Evolutionary conservation across 75 land plant species (phyloP).

Genomic region (Ceratopteris richardii): DNA sequence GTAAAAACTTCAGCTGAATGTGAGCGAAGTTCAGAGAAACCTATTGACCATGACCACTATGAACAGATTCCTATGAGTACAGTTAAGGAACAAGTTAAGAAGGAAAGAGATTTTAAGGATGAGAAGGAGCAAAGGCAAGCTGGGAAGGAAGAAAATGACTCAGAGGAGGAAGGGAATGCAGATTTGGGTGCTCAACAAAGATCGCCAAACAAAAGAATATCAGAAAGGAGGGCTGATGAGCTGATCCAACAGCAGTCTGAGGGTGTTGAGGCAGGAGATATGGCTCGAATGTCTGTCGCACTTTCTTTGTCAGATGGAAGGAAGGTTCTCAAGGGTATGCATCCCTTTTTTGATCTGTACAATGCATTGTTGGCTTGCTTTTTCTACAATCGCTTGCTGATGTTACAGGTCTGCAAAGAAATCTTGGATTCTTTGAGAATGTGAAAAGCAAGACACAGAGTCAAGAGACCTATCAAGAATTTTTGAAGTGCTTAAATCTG

Average conservation of each 20-base stretch:
- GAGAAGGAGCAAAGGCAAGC: constrained; percentile 37
- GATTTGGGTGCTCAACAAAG: neutral
- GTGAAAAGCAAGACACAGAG: constrained; percentile 63
- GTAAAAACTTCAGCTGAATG: constrained; percentile 33
- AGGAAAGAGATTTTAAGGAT: constrained; percentile 55
- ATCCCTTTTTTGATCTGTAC: constrained; percentile 4
- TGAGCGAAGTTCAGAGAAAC: constrained; percentile 52
- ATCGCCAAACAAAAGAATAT: constrained; percentile 1
- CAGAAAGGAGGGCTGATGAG: constrained; percentile 50
- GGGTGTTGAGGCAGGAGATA: constrained; percentile 45
- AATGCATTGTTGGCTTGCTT: neutral
- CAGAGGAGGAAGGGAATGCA: constrained; percentile 34
- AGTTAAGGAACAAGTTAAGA: constrained; percentile 33
- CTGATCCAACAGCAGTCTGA: constrained; percentile 44
- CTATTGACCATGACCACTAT: constrained; percentile 42
- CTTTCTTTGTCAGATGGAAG: constrained; percentile 35
- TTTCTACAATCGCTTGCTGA: neutral
- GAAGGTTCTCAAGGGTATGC: constrained; percentile 44
- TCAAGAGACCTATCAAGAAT: constrained; percentile 76
- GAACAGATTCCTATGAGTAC: constrained; percentile 8
- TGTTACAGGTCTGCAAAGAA: constrained; percentile 12
- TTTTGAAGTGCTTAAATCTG: constrained; percentile 80
- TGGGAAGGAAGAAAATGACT: constrained; percentile 55
- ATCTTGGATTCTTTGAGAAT: constrained; percentile 65
- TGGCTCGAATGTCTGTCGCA: neutral